Evolutionary conservation across 75 land plant species (phyloP).

Genomic region (Cunninghamia lanceolata): DNA sequence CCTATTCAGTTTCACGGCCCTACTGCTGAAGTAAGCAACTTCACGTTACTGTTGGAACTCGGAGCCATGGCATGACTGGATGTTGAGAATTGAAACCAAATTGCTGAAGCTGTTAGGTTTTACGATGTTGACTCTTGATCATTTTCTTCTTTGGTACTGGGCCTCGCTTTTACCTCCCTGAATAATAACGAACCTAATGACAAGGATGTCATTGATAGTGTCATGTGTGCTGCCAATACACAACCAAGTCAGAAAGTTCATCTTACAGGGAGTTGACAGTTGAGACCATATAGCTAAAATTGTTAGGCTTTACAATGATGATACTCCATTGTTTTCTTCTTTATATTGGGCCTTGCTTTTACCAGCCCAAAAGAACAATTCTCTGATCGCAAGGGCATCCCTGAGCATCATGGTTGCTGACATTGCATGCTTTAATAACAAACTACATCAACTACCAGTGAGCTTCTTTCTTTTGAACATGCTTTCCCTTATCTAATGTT

Average conservation of each 20-base stretch:
- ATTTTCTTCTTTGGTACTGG: not conserved
- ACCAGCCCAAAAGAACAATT: not conserved
- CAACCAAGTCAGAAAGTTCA: not conserved
- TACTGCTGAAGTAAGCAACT: constrained; percentile 62
- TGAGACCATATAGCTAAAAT: not conserved
- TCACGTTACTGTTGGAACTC: constrained; percentile 81
- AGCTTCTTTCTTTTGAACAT: not conserved
- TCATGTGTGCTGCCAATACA: not conserved
- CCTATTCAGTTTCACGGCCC: constrained; percentile 92
- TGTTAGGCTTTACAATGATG: not conserved
- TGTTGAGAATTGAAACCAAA: not conserved
- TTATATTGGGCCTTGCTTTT: not conserved
- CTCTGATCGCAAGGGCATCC: not conserved
- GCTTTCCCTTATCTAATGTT: not conserved
- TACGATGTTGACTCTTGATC: not conserved
- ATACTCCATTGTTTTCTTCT: not conserved
- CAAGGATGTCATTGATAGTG: not conserved
- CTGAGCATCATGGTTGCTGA: not conserved
- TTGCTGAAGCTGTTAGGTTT: not conserved
- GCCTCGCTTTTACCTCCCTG: not conserved
- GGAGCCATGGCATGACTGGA: constrained; percentile 50
- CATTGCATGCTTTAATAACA: not conserved
- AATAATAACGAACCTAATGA: not conserved
- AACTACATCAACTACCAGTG: not conserved
- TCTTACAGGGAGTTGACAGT: not conserved